A percentile compares a stretch with the other conserved stretches of the same genome.
Evolutionary conservation across 768 basidiomycete genomes (phyloP).

Genomic region (Exsudoporus frostii): DNA sequence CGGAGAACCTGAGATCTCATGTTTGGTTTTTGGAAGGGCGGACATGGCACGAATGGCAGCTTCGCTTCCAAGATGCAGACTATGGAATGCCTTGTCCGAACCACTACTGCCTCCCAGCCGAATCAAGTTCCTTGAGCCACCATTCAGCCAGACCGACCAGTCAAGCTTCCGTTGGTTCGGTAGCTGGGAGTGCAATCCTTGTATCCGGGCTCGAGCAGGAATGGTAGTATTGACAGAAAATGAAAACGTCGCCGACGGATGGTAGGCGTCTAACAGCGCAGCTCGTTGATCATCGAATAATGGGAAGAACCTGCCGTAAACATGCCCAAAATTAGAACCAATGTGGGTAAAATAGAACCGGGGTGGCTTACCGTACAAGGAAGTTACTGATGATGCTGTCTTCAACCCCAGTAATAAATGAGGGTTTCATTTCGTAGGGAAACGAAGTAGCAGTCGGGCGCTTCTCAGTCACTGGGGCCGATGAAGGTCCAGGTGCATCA

Average conservation of each 20-base stretch:
- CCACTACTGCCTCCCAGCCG: constrained; percentile 59
- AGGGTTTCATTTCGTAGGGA: constrained; percentile 69
- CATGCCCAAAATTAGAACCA: constrained; percentile 12
- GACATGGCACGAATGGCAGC: constrained; percentile 57
- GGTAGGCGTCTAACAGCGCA: constrained; percentile 68
- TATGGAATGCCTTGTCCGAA: constrained; percentile 57
- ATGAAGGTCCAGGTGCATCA: constrained; percentile 60
- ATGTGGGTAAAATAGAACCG: neutral
- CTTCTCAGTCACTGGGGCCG: constrained; percentile 34
- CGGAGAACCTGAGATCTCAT: constrained; percentile 74
- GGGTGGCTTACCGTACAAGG: constrained; percentile 60
- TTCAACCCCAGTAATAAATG: constrained; percentile 75
- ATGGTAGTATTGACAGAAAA: constrained; percentile 83
- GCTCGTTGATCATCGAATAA: constrained; percentile 76
- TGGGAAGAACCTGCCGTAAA: constrained; percentile 67
- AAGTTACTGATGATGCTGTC: constrained; percentile 68
- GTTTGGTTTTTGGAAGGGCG: constrained; percentile 72
- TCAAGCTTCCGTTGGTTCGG: constrained; percentile 82
- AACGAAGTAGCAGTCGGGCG: constrained; percentile 67
- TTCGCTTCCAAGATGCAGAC: constrained; percentile 71
- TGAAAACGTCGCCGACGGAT: constrained; percentile 87
- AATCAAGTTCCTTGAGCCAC: constrained; percentile 75
- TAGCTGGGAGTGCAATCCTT: constrained; percentile 63
- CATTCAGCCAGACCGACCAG: constrained; percentile 68
- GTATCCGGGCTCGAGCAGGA: constrained; percentile 71